phyloP scores from a whole-genome alignment of 257 asterid species.

The Plantago ovata region DNA sequence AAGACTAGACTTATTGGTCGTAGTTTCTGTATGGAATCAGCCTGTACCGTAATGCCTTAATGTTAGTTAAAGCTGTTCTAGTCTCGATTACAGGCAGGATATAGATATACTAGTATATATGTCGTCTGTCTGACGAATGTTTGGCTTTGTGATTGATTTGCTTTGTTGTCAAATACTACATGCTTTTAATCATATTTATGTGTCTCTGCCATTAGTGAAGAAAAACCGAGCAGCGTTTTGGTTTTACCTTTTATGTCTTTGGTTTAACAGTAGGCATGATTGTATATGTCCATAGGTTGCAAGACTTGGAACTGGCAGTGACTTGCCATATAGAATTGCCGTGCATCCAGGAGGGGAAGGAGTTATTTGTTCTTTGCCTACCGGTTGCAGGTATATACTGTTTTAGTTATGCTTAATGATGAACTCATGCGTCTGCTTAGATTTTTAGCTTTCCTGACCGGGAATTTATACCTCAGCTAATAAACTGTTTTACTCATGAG shows the following conservation, averaged over 20 bases:
- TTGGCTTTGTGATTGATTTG: neutral
- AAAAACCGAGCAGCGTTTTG: too few species aligned
- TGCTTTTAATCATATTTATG: too few species aligned
- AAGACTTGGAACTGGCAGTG: constrained; percentile 67
- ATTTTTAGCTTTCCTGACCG: too few species aligned
- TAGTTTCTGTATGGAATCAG: too few species aligned
- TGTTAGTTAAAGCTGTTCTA: too few species aligned
- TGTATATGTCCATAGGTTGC: constrained; percentile 42
- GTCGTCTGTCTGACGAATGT: constrained; percentile 1
- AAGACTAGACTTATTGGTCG: too few species aligned
- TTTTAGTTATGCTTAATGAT: constrained; percentile 8
- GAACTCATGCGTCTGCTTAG: too few species aligned
- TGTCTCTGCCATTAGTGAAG: neutral
- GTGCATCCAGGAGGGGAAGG: constrained; percentile 95
- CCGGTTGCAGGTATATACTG: constrained; percentile 65
- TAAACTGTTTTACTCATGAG: too few species aligned
- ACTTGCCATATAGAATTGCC: constrained; percentile 83
- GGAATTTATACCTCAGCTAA: too few species aligned
- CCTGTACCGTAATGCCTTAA: too few species aligned
- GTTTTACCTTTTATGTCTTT: neutral
- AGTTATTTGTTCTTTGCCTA: constrained; percentile 67
- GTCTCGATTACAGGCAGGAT: too few species aligned
- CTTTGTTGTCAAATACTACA: neutral
- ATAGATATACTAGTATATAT: neutral
- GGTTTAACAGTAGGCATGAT: neutral